These are phyloP conservation scores for Vigna radiata DNA, from an alignment of 306 rosid species.

Conservation along the genomic window DNA sequence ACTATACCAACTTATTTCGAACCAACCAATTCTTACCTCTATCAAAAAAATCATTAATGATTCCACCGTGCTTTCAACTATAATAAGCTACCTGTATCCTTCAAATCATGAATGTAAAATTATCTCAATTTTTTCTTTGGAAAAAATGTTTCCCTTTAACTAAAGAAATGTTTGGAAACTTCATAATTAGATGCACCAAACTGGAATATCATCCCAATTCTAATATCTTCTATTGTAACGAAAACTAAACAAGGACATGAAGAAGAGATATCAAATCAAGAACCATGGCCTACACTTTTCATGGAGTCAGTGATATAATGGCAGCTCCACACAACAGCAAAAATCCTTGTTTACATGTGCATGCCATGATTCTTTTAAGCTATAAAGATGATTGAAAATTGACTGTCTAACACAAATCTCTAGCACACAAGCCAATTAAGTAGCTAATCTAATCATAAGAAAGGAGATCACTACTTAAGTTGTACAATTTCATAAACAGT, in stretches of 20 bases:
- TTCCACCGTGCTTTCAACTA: neutral
- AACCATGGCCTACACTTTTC: constrained; percentile 26
- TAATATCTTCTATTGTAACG: neutral
- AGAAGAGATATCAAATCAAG: constrained; percentile 30
- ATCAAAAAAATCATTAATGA: no score
- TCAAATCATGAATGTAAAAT: neutral
- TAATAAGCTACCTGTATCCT: neutral
- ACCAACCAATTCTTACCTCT: no score
- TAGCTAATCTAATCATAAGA: constrained; percentile 44
- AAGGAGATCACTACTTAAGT: constrained; percentile 37
- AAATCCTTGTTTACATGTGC: constrained; percentile 35
- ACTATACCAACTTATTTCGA: no score
- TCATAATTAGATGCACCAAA: no score
- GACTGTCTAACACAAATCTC: constrained; percentile 32
- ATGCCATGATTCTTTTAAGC: constrained; percentile 42
- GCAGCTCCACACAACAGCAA: constrained; percentile 38
- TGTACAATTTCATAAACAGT: constrained; percentile 31
- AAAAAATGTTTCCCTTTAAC: no score
- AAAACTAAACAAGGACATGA: neutral
- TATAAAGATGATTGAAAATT: constrained; percentile 27
- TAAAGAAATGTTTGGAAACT: no score
- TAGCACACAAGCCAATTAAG: constrained; percentile 35
- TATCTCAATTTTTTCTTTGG: neutral
- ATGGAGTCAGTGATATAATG: constrained; percentile 33
- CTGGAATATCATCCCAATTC: neutral